These are phyloP conservation scores for Cairneyella variabilis DNA, from an alignment of 495 filamentous ascomycete species.

Conservation along the genomic window DNA sequence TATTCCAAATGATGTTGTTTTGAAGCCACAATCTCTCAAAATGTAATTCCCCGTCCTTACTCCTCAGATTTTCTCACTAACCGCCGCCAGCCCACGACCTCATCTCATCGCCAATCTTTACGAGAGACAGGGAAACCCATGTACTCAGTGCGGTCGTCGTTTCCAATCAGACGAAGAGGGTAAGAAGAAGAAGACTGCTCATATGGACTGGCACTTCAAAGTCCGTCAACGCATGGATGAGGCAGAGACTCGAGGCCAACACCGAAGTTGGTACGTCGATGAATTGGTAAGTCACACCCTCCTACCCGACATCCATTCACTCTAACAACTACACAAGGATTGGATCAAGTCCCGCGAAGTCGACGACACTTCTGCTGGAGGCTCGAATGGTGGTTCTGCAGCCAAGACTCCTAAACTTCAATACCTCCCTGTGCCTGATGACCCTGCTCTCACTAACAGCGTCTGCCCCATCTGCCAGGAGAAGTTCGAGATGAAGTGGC, in stretches of 20 bases:
- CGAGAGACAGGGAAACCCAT: slow-evolving; percentile 75
- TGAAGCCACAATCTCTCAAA: slow-evolving; percentile 73
- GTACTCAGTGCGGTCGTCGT: slow-evolving; percentile 84
- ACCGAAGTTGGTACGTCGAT: slow-evolving; percentile 89
- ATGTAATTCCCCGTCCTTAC: slow-evolving; percentile 49
- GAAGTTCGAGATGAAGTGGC: slow-evolving; percentile 83
- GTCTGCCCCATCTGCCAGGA: slow-evolving; percentile 94
- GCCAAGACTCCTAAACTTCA: slow-evolving; percentile 54
- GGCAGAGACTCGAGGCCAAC: slow-evolving; percentile 73
- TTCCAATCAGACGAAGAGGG: slow-evolving; percentile 76
- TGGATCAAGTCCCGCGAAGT: slow-evolving; percentile 84
- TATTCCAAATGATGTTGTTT: slow-evolving; percentile 56
- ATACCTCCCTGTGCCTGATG: slow-evolving; percentile 80
- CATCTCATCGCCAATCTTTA: slow-evolving; percentile 70
- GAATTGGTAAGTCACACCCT: slow-evolving; percentile 64
- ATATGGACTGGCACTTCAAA: slow-evolving; percentile 97
- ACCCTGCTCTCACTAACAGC: slow-evolving; percentile 62
- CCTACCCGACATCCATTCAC: slow-evolving; percentile 4
- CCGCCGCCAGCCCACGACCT: slow-evolving; percentile 59
- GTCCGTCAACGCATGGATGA: slow-evolving; percentile 88
- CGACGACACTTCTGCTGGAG: slow-evolving; percentile 47
- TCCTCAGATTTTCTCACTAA: slow-evolving; percentile 28
- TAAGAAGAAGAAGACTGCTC: slow-evolving; percentile 78
- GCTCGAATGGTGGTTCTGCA: slow-evolving; percentile 26
- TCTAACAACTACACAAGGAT: slow-evolving; percentile 48